Evolutionary conservation across 2,329 filamentous ascomycete genomes (phyloP).

Genomic region (Apiospora saccharicola): DNA sequence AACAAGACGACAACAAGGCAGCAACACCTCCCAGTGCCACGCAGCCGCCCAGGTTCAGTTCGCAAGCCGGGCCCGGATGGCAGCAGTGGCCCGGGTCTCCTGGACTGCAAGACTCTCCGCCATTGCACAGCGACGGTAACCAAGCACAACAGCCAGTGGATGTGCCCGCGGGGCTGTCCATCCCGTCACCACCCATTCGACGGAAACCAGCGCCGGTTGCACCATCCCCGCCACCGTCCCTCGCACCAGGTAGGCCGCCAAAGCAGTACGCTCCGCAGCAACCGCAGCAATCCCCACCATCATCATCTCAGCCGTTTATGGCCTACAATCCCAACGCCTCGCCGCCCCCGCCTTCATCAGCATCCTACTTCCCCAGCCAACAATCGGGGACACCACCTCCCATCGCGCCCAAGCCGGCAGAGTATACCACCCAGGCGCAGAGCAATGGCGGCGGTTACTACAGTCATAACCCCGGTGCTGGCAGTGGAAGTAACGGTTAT

Average conservation of each 20-base stretch:
- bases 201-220: neutral
- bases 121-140: neutral
- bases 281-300: no score
- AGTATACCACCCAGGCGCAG: neutral
- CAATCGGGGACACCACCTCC: neutral
- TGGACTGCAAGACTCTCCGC: neutral
- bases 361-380: neutral
- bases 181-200: neutral
- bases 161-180: neutral
- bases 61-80: conserved; percentile 11
- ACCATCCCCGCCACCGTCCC: neutral
- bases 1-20: neutral
- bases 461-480: neutral
- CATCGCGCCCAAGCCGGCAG: neutral
- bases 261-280: neutral
- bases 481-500: neutral
- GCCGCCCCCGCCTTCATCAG: neutral
- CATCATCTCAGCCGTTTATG: neutral
- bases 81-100: neutral
- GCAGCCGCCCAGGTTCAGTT: neutral
- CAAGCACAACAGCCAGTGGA: neutral
- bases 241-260: neutral
- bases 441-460: neutral
- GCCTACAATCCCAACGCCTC: neutral
- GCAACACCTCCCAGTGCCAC: neutral